These are phyloP conservation scores for Primulina eburnea DNA, from an alignment of 257 asterid genomes.

Conservation along the genomic window DNA sequence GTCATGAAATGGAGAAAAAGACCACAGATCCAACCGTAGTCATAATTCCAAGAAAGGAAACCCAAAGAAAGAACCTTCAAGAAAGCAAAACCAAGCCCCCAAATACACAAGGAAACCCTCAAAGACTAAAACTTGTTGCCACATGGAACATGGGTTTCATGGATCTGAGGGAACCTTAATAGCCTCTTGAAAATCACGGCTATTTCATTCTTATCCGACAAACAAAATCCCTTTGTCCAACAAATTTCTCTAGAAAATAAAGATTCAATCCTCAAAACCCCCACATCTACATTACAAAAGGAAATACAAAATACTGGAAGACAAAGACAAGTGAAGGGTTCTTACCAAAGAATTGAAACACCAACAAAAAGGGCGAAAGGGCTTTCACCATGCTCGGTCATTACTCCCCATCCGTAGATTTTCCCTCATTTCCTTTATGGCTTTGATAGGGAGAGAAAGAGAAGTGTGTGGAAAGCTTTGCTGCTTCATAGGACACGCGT, in stretches of 20 bases:
- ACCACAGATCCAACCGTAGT: slow-evolving; percentile 56
- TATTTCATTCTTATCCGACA: slow-evolving; percentile 14
- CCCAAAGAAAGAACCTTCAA: slow-evolving; percentile 37
- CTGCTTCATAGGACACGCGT: slow-evolving; percentile 68
- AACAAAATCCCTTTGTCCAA: neutral
- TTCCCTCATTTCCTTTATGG: slow-evolving; percentile 10
- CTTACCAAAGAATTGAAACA: slow-evolving; percentile 42
- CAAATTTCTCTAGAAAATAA: slow-evolving; percentile 1
- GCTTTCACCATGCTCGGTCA: slow-evolving; percentile 22
- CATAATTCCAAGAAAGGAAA: slow-evolving; percentile 29
- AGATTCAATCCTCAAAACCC: slow-evolving; percentile 35
- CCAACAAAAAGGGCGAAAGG: slow-evolving; percentile 27
- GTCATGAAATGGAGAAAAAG: slow-evolving; percentile 30
- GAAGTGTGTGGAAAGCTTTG: slow-evolving; percentile 37
- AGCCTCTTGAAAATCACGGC: slow-evolving; percentile 42
- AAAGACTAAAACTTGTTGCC: slow-evolving; percentile 51
- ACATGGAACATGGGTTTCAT: slow-evolving; percentile 61
- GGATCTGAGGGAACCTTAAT: slow-evolving; percentile 71
- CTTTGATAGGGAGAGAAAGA: slow-evolving; percentile 20
- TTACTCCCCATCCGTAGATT: slow-evolving; percentile 25
- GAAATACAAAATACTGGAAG: slow-evolving; percentile 9
- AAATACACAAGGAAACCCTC: slow-evolving; percentile 67
- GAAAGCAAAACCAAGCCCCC: slow-evolving; percentile 34
- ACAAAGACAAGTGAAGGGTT: slow-evolving; percentile 19
- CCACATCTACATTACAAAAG: slow-evolving; percentile 21